phyloP scores from a whole-genome alignment of 768 basidiomycete species.

The Termitomyces titanicus region DNA sequence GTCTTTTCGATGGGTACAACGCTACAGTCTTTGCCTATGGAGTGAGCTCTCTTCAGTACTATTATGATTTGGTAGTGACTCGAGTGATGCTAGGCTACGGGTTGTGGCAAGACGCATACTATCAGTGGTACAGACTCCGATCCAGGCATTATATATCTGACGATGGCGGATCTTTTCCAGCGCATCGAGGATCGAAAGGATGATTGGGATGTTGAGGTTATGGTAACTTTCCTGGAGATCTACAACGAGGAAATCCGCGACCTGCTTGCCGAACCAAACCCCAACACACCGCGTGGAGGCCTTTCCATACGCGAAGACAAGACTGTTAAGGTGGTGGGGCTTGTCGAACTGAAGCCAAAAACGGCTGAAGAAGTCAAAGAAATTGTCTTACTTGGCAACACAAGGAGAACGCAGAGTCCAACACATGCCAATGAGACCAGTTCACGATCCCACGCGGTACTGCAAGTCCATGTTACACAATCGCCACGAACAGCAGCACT shows the following conservation, averaged over 20 bases:
- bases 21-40: conserved; percentile 99
- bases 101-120: conserved; percentile 99
- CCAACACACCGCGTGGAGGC: conserved; percentile 67
- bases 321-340: conserved; percentile 82
- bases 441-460: conserved; percentile 95
- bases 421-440: conserved; percentile 97
- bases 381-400: conserved; percentile 87
- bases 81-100: conserved; percentile 73
- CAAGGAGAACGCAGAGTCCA: conserved; percentile 84
- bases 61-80: conserved; percentile 13
- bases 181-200: conserved; percentile 85
- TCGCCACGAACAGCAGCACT: conserved; percentile 82
- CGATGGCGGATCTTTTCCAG: conserved; percentile 96
- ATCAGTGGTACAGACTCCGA: conserved; percentile 89
- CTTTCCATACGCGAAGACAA: conserved; percentile 94
- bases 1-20: conserved; percentile 91
- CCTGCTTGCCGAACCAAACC: conserved; percentile 76
- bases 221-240: conserved; percentile 96
- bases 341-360: conserved; percentile 76
- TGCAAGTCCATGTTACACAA: conserved; percentile 92
- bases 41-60: conserved; percentile 37
- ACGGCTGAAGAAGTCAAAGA: conserved; percentile 92
- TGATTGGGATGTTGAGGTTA: conserved; percentile 82
- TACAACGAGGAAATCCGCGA: conserved; percentile 99
- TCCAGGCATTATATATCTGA: conserved; percentile 93